A percentile compares a stretch with the other conserved stretches of the same genome.
These are phyloP conservation scores for Alternaria panax DNA, from an alignment of 2,329 filamentous ascomycete genomes.

Conservation along the genomic window DNA sequence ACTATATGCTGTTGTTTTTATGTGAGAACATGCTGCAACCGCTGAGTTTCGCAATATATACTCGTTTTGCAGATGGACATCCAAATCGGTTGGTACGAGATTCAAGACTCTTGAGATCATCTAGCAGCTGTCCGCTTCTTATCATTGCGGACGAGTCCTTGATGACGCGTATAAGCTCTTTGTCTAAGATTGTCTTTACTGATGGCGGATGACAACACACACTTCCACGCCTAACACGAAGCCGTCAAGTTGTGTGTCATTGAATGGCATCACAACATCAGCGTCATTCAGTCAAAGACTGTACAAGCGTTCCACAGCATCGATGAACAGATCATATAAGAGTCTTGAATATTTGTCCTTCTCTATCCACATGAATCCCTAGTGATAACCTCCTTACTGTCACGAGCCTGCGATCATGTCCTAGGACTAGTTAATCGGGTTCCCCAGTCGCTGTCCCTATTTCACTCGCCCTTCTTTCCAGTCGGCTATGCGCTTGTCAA, in stretches of 20 bases:
- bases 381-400: not conserved
- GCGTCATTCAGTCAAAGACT: not conserved
- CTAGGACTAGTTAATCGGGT: not conserved
- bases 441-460: no score
- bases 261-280: not conserved
- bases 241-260: not conserved
- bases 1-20: not conserved
- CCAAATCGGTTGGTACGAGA: not conserved
- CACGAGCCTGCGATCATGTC: not conserved
- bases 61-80: not conserved
- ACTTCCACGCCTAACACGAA: not conserved
- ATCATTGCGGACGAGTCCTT: not conserved
- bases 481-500: no score
- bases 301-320: not conserved
- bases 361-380: not conserved
- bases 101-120: not conserved
- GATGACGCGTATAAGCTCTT: not conserved
- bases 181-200: not conserved
- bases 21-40: not conserved
- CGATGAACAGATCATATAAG: not conserved
- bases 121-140: not conserved
- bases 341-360: not conserved
- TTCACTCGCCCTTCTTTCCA: no score
- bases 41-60: not conserved
- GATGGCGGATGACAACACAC: not conserved